Evolutionary conservation across 2,329 filamentous ascomycete genomes (phyloP).

Genomic region (Aspergillus novofumigatus): DNA sequence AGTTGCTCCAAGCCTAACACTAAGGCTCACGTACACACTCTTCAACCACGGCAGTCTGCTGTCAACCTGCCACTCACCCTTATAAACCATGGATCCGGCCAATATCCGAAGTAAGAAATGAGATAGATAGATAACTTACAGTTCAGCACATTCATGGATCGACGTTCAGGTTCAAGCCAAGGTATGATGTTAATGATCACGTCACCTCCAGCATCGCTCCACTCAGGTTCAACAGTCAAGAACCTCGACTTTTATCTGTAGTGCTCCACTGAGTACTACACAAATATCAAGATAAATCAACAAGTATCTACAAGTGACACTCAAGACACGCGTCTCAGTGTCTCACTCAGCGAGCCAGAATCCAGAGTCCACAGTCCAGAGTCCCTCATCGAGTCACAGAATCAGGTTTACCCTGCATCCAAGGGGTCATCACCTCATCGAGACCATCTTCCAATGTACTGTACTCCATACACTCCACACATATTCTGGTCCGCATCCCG

Average conservation of each 20-base stretch:
- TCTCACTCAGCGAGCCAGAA: too few species aligned
- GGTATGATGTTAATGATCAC: neutral
- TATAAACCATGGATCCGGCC: neutral
- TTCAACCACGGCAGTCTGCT: neutral
- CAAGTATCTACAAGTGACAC: too few species aligned
- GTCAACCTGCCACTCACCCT: neutral
- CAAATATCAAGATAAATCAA: too few species aligned
- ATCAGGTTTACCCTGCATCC: neutral
- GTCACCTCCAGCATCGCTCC: neutral
- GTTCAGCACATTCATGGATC: neutral
- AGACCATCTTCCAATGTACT: neutral
- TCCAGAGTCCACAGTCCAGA: too few species aligned
- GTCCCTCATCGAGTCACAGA: neutral
- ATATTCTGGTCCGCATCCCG: neutral
- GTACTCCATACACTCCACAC: neutral
- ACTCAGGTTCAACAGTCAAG: neutral
- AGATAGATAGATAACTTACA: neutral
- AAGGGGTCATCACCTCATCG: neutral
- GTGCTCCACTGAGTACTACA: too few species aligned
- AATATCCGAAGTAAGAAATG: neutral
- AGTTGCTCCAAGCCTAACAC: too few species aligned
- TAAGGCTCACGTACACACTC: too few species aligned
- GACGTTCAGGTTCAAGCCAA: too few species aligned
- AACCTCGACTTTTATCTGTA: too few species aligned
- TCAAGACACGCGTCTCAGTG: too few species aligned